A percentile compares a stretch with the other conserved stretches of the same genome.
phyloP scores from a whole-genome alignment of 495 filamentous ascomycete genomes.

The Penicillium herquei region DNA sequence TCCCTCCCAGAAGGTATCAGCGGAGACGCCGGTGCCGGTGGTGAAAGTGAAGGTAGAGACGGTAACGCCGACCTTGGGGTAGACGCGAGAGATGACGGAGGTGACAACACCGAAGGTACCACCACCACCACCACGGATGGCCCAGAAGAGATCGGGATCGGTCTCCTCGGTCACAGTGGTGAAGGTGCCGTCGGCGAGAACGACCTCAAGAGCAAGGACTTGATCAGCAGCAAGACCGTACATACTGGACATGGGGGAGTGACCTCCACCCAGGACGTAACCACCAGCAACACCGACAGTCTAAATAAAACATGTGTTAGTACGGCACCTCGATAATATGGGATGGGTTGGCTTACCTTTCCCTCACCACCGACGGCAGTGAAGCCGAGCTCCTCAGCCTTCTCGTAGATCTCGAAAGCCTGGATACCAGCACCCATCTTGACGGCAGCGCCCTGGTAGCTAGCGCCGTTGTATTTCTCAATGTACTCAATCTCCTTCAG shows the following conservation, averaged over 20 bases:
- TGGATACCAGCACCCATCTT: constrained; percentile 59
- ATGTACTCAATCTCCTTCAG: constrained; percentile 47
- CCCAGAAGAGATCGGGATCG: constrained; percentile 62
- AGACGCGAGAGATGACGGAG: constrained; percentile 47
- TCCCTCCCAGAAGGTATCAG: constrained; percentile 50
- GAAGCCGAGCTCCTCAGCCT: constrained; percentile 44
- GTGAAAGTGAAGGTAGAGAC: constrained; percentile 41
- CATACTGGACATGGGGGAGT: constrained; percentile 48
- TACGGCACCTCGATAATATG: background rate
- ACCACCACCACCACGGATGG: constrained; percentile 35
- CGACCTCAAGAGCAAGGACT: constrained; percentile 47
- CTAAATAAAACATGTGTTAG: constrained; percentile 5
- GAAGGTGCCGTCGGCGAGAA: constrained; percentile 54
- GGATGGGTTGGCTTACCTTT: constrained; percentile 17
- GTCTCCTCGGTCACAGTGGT: constrained; percentile 47
- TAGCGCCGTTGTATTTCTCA: constrained; percentile 28
- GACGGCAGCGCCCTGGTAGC: constrained; percentile 50
- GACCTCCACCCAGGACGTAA: constrained; percentile 44
- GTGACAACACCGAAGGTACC: constrained; percentile 43
- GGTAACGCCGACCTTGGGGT: constrained; percentile 39
- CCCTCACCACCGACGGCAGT: constrained; percentile 56
- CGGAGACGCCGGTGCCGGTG: constrained; percentile 29
- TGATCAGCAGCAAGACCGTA: constrained; percentile 55
- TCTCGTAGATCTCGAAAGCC: constrained; percentile 49
- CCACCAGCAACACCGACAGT: constrained; percentile 43